phyloP scores from a whole-genome alignment of 306 rosid species.

The Boehmeria nivea region DNA sequence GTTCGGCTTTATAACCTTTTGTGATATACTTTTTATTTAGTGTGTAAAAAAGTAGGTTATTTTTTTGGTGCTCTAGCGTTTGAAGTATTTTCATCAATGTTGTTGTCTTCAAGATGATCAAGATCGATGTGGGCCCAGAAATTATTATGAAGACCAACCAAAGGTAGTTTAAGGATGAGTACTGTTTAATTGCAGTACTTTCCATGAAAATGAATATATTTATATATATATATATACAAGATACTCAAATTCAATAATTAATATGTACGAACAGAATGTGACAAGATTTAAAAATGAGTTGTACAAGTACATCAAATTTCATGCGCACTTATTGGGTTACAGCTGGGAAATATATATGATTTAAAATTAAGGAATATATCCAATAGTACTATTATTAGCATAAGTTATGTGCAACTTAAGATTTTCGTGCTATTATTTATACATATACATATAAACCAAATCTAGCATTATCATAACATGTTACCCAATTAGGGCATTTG shows the following conservation, averaged over 20 bases:
- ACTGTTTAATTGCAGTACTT: background rate
- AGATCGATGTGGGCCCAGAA: background rate
- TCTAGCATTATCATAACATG: too few relatives aligned
- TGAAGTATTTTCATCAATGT: conserved; percentile 1
- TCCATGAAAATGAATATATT: background rate
- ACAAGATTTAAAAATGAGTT: background rate
- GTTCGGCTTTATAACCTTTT: too few relatives aligned
- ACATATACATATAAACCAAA: too few relatives aligned
- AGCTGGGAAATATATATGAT: too few relatives aligned
- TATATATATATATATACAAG: background rate
- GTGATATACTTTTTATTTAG: conserved; percentile 1
- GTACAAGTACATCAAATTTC: background rate
- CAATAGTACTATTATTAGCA: too few relatives aligned
- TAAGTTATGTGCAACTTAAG: too few relatives aligned
- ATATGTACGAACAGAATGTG: background rate
- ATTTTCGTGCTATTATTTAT: too few relatives aligned
- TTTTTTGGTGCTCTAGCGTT: conserved; percentile 1
- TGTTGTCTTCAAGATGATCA: background rate
- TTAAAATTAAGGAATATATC: too few relatives aligned
- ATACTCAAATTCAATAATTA: background rate
- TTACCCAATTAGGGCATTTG: too few relatives aligned
- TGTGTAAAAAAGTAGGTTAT: background rate
- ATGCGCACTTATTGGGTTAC: background rate
- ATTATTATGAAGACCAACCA: background rate
- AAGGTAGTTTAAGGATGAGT: background rate